These are phyloP conservation scores for Physcia stellaris DNA, from an alignment of 495 filamentous ascomycete species.

Conservation along the genomic window DNA sequence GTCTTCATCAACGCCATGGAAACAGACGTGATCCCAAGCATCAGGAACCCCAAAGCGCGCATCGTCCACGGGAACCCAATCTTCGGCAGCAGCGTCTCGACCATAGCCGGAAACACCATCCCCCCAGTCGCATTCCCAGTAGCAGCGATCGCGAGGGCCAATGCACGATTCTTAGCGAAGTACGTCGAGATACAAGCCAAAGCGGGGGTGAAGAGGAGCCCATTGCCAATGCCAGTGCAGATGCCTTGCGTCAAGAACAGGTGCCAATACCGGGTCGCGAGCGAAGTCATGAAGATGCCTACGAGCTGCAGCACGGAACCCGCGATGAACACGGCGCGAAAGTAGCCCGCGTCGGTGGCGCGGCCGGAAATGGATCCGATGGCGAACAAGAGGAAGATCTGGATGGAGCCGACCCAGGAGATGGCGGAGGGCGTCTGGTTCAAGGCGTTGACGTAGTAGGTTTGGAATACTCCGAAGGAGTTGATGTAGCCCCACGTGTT, in stretches of 20 bases:
- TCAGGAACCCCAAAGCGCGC: not conserved
- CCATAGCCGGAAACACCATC: conserved; percentile 52
- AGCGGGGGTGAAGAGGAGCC: conserved; percentile 53
- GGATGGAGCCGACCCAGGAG: conserved; percentile 35
- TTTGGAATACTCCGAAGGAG: conserved; percentile 24
- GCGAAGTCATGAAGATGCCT: conserved; percentile 57
- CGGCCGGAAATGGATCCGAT: conserved; percentile 20
- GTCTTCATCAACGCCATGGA: no score
- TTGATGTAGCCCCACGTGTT: conserved; percentile 4
- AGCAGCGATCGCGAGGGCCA: conserved; percentile 53
- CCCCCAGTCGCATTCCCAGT: conserved; percentile 38
- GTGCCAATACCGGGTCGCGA: conserved; percentile 52
- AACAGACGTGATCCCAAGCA: no score
- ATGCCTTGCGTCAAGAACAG: conserved; percentile 69
- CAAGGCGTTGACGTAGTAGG: conserved; percentile 24
- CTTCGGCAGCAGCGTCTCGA: conserved; percentile 46
- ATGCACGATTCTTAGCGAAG: conserved; percentile 46
- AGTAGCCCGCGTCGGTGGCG: conserved; percentile 17
- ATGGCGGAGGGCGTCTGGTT: conserved; percentile 24
- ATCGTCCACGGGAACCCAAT: conserved; percentile 66
- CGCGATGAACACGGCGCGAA: conserved; percentile 20
- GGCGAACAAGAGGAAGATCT: conserved; percentile 25
- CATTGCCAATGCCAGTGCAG: conserved; percentile 55
- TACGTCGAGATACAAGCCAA: conserved; percentile 55
- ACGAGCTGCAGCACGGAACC: conserved; percentile 45